Base-by-base conservation (phyloP, 2,329 filamentous ascomycete species). In the Claviceps sp. region DNA sequence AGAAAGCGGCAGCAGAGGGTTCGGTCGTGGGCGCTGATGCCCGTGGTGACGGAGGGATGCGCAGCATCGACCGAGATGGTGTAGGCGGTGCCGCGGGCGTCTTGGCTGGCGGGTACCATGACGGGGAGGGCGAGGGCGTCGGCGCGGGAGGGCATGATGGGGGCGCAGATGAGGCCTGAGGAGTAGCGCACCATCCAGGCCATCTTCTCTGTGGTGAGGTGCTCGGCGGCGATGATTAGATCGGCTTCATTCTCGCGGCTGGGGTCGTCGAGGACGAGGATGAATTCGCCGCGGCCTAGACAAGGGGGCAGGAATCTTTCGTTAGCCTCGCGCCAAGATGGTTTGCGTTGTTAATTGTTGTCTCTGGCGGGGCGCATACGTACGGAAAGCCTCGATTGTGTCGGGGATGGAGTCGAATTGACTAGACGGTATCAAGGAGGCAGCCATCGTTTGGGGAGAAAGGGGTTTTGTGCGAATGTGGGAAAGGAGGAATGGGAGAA, bases 191-290 rank as follows among this genome's bases (percentile, higher is more conserved):
- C 81, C 78, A 98, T 84, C 75, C 96, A 98, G 62, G 89, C 88
- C 83, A 95, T 94, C 71, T 97, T 91, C 58, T 87, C 79, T 24
- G 89, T 77, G 8, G 91, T 95, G 57, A 96, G 73, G 62, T 85
- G 78, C 59, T 89, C 75, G 56, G 89, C 91, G 59, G 93, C 88
- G 64, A 97, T 94, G 69, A 97, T 96, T 48, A 98, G 81, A 72
- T 98, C 93, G 68, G 90, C 93, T 77, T 98, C 93, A 69, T 98
- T 98, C 70, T 98, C 93, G 68, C 93, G 90, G 56, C 84, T 81
- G 57, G 89, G 82, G 60, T 88, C 87, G 74, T 98, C 93, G 63
- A 98, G 87, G 40, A 96, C 91, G 56, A 98, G 82, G 66, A 98
- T 85, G 77, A 97, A 97, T 65, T 97, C 84, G 68, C 89, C 89